Base-by-base conservation (phyloP, 441 rosid species). In the Euphorbia schlechtendalii region DNA sequence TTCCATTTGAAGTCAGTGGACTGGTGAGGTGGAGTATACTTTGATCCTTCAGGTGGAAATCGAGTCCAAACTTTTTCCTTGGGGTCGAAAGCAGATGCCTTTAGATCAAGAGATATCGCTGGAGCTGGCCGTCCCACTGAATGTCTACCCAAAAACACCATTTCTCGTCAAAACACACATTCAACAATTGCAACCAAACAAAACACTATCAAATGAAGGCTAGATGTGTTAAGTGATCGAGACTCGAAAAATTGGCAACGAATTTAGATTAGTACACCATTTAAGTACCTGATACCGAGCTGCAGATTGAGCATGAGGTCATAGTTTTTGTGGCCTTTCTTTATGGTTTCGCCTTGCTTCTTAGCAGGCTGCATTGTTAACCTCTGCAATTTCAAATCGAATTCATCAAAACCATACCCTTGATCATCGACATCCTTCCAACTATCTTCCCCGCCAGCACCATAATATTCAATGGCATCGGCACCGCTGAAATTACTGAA, bases 271-370 rank as follows among this genome's bases (percentile, higher is more conserved):
- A 54, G 10, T 22, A 25, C 21, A 54, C 2, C 25, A 57, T 17
- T 51, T 32, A 52, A 56, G 30, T 81, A 90, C 99, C 99, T 90
- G 77, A 93, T 90, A 69, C 99, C 99, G 21, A 93, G 67, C 83
- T 93, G 99, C 76, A 93, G 84, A 78, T 93, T 90, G 63, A 93
- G 97, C 99, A 93, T 93, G 65, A 93, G 95, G 2, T 90, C 97
- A 68, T 88, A 93, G 69, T 93, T 93, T 81, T 89, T 90, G 63
- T 93, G 99, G 36, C 99, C 97, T 78, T 86, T 93, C 8, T 87
- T 77, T 65, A 93, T 90, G 1, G 93, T 90, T 70, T 75, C 81
- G 45, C 97, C 99, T 72, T 83, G 95, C 80, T 74, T 85, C 83
- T 83, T 90, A 34, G 71, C 74, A 20, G 87, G 84, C 48, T 72